These are phyloP conservation scores for Aspergillus tanneri DNA, from an alignment of 2,329 filamentous ascomycete species.

Conservation along the genomic window DNA sequence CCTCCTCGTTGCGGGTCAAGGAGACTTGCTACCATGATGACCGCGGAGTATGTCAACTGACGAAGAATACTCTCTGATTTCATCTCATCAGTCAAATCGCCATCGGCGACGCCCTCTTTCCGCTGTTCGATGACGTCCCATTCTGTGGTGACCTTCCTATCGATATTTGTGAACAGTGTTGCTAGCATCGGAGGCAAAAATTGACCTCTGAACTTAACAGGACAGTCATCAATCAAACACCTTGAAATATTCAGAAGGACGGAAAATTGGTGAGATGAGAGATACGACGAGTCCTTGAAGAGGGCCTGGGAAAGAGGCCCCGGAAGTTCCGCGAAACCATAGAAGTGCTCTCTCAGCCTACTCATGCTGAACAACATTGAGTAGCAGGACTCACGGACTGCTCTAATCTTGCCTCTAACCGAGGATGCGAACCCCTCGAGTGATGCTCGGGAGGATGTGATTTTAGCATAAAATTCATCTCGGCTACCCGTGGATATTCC, in stretches of 20 bases:
- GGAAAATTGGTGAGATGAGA: slow-evolving; percentile 91
- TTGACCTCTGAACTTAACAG: slow-evolving; percentile 69
- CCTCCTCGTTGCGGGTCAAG: slow-evolving; percentile 69
- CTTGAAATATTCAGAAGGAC: slow-evolving; percentile 87
- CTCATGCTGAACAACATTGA: slow-evolving; percentile 94
- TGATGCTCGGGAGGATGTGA: slow-evolving; percentile 82
- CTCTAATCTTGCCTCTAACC: slow-evolving; percentile 82
- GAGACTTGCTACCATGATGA: slow-evolving; percentile 86
- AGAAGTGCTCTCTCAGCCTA: slow-evolving; percentile 81
- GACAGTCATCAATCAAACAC: slow-evolving; percentile 89
- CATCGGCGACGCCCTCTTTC: slow-evolving; percentile 63
- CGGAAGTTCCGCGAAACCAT: slow-evolving; percentile 81
- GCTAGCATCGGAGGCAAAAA: slow-evolving; percentile 84
- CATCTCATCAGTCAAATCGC: slow-evolving; percentile 92
- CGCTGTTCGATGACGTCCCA: slow-evolving; percentile 72
- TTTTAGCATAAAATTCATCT: slow-evolving; percentile 92
- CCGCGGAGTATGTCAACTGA: slow-evolving; percentile 86
- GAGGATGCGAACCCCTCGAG: slow-evolving; percentile 93
- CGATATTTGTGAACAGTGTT: slow-evolving; percentile 79
- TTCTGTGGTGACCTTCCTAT: slow-evolving; percentile 80
- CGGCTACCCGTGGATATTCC: slow-evolving; percentile 94
- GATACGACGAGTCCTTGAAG: slow-evolving; percentile 74
- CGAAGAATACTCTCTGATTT: slow-evolving; percentile 93
- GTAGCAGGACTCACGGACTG: slow-evolving; percentile 90
- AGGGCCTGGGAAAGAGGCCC: slow-evolving; percentile 78